Percentiles rank a stretch among this genome's conserved stretches.
phyloP scores from a whole-genome alignment of 345 rosid species.

The Camelina sativa region DNA sequence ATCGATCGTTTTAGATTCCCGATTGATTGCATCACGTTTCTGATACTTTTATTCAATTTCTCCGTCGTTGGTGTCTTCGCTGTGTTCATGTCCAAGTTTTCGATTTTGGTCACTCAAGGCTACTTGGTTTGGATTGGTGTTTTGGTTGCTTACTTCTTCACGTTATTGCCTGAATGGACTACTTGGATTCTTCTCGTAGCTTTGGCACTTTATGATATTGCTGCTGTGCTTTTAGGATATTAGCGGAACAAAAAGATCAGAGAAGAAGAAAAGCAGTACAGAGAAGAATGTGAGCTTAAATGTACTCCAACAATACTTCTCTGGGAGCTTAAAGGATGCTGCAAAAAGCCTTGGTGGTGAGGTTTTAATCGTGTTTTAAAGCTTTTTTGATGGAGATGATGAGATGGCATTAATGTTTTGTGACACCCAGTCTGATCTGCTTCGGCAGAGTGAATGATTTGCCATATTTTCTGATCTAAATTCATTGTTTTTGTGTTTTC shows the following conservation, averaged over 20 bases:
- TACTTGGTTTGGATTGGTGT: conserved; percentile 88
- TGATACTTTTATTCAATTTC: conserved; percentile 68
- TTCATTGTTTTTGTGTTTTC: neutral
- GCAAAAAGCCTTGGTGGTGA: conserved; percentile 95
- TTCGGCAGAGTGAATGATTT: conserved; percentile 44
- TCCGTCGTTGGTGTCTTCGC: conserved; percentile 86
- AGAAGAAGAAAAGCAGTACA: conserved; percentile 73
- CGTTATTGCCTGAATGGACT: conserved; percentile 91
- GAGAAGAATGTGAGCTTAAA: conserved; percentile 89
- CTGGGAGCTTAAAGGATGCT: conserved; percentile 95
- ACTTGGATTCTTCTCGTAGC: conserved; percentile 89
- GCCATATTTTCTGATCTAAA: conserved; percentile 49
- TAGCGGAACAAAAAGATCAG: conserved; percentile 52
- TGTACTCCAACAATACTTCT: conserved; percentile 86
- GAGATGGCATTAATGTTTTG: conserved; percentile 43
- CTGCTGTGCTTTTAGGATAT: conserved; percentile 81
- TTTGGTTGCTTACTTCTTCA: conserved; percentile 91
- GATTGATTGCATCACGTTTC: conserved; percentile 69
- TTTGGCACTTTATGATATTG: conserved; percentile 82
- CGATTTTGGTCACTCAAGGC: conserved; percentile 79
- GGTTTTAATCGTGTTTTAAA: conserved; percentile 2
- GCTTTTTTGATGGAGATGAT: conserved; percentile 42
- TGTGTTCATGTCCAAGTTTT: conserved; percentile 82
- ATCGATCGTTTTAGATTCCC: conserved; percentile 61
- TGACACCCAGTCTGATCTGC: conserved; percentile 75